Conservation (phyloP, 805 yeast genomes). For the Pichia gijzeniarum region DNA sequence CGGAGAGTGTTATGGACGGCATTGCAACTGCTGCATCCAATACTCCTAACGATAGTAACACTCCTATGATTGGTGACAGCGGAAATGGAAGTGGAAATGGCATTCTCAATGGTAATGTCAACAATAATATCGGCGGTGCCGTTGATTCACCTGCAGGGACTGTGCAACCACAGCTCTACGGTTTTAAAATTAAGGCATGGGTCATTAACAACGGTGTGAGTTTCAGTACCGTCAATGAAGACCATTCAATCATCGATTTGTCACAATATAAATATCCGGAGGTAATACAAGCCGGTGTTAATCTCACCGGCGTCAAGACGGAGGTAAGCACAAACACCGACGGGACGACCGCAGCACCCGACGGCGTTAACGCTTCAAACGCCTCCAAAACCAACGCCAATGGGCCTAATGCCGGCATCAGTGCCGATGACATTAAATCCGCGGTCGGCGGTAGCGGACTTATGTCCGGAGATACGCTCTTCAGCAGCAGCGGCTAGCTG, state of each 20-base stretch:
- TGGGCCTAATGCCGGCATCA: neutral
- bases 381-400: too few species aligned
- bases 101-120: neutral
- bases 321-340: neutral
- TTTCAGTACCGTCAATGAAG: too few species aligned
- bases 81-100: too few species aligned
- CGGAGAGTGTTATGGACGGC: too few species aligned
- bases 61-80: too few species aligned
- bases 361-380: too few species aligned
- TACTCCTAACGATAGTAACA: too few species aligned
- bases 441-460: slow-evolving; percentile 17
- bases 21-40: neutral
- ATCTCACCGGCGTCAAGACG: too few species aligned
- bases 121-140: neutral
- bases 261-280: too few species aligned
- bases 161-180: slow-evolving; percentile 25
- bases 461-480: slow-evolving; percentile 17
- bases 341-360: too few species aligned
- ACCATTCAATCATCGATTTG: too few species aligned
- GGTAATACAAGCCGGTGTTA: too few species aligned
- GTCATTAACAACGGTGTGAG: slow-evolving; percentile 9
- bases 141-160: neutral
- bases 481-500: slow-evolving; percentile 2
- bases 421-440: neutral
- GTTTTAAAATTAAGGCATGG: slow-evolving; percentile 32